Evolutionary conservation across 129 eudicot species (phyloP).

Genomic region (Tanacetum coccineum): DNA sequence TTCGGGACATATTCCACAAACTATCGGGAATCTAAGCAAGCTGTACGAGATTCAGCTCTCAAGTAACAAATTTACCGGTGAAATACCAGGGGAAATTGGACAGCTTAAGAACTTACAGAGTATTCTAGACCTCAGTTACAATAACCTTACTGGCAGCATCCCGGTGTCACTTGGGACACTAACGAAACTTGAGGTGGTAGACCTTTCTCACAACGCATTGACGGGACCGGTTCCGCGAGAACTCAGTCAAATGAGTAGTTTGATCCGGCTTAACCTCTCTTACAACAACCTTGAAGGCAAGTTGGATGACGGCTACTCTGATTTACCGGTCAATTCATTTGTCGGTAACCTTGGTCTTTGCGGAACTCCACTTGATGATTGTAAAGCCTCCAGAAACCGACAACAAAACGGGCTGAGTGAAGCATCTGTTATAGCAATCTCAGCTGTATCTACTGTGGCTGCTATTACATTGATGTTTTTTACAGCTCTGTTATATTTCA

Average conservation of each 20-base stretch:
- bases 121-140: slow-evolving; percentile 72
- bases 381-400: slow-evolving; percentile 30
- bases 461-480: slow-evolving; percentile 53
- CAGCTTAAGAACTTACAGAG: slow-evolving; percentile 77
- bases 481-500: slow-evolving; percentile 51
- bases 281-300: slow-evolving; percentile 72
- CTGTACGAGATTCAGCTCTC: slow-evolving; percentile 78
- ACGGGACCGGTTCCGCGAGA: slow-evolving; percentile 66
- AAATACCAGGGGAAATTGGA: slow-evolving; percentile 63
- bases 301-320: slow-evolving; percentile 56
- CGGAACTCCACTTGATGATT: slow-evolving; percentile 63
- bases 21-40: slow-evolving; percentile 68
- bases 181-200: slow-evolving; percentile 71
- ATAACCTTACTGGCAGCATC: slow-evolving; percentile 66
- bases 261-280: slow-evolving; percentile 72
- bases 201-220: slow-evolving; percentile 74
- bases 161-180: slow-evolving; percentile 66
- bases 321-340: slow-evolving; percentile 67
- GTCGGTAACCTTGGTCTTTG: slow-evolving; percentile 72
- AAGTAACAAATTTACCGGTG: slow-evolving; percentile 56
- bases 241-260: slow-evolving; percentile 74
- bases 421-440: slow-evolving; percentile 51
- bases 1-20: slow-evolving; percentile 65
- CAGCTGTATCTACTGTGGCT: slow-evolving; percentile 53
- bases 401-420: slow-evolving; percentile 34